A percentile compares a stretch with the other conserved stretches of the same genome.
These are phyloP conservation scores for Candida yuanshanica DNA, from an alignment of 805 yeast genomes.

Conservation along the genomic window DNA sequence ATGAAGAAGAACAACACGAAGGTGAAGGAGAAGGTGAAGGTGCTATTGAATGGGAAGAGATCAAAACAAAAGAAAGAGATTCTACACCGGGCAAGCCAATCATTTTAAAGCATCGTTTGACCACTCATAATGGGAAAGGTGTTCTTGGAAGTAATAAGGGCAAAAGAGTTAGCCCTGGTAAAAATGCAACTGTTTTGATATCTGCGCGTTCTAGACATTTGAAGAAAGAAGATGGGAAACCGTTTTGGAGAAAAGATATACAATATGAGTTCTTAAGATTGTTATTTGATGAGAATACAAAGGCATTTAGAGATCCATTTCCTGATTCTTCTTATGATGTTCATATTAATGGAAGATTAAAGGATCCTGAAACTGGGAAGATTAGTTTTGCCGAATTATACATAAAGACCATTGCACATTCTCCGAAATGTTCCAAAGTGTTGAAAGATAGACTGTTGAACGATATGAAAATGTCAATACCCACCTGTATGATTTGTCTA, in stretches of 20 bases:
- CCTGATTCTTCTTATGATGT: slow-evolving; percentile 33
- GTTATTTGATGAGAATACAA: slow-evolving; percentile 56
- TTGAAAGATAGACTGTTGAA: slow-evolving; percentile 68
- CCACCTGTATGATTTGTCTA: slow-evolving; percentile 76
- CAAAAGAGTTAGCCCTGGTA: slow-evolving; percentile 9
- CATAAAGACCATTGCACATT: slow-evolving; percentile 73
- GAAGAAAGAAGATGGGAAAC: slow-evolving; percentile 89
- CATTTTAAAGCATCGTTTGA: background rate
- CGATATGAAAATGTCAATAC: slow-evolving; percentile 57
- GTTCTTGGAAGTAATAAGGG: slow-evolving; percentile 6
- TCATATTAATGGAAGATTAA: slow-evolving; percentile 27
- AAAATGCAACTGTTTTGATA: slow-evolving; percentile 14
- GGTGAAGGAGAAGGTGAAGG: background rate
- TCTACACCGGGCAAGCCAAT: background rate
- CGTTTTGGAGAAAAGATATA: slow-evolving; percentile 82
- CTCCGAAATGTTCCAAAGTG: slow-evolving; percentile 77
- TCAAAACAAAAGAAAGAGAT: background rate
- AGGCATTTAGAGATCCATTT: slow-evolving; percentile 65
- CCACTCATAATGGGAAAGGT: background rate
- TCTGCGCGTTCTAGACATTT: slow-evolving; percentile 48
- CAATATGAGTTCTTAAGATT: slow-evolving; percentile 71
- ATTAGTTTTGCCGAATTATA: slow-evolving; percentile 82
- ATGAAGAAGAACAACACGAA: background rate
- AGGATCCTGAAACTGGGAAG: slow-evolving; percentile 33
- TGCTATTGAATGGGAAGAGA: background rate